A percentile compares a stretch with the other conserved stretches of the same genome.
Conservation (phyloP, 164 flowering plant genomes). For the Warburgia ugandensis region DNA sequence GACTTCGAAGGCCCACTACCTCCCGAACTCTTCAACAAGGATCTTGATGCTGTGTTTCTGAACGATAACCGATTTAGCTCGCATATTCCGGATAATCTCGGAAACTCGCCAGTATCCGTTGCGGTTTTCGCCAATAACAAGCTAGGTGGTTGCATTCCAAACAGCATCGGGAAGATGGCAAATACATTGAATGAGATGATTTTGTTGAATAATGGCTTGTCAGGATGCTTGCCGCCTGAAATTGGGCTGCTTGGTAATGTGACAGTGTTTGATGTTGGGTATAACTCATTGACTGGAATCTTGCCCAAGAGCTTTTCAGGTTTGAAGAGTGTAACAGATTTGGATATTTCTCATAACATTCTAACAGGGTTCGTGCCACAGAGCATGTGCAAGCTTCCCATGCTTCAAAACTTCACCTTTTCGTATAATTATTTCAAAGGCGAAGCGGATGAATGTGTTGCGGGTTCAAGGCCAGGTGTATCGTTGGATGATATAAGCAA, state of each 20-base stretch:
- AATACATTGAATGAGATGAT: conserved; percentile 48
- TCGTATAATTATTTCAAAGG: conserved; percentile 51
- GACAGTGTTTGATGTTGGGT: conserved; percentile 38
- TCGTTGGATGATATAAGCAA: conserved; percentile 35
- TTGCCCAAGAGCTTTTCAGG: conserved; percentile 32
- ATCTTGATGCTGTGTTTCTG: conserved; percentile 58
- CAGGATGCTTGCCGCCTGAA: conserved; percentile 63
- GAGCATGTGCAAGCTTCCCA: conserved; percentile 40
- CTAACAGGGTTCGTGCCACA: conserved; percentile 48
- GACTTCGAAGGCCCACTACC: conserved; percentile 72
- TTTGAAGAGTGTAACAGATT: conserved; percentile 22
- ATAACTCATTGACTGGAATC: conserved; percentile 37
- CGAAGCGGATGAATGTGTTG: conserved; percentile 26
- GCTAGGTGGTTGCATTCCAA: conserved; percentile 65
- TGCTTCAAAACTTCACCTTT: conserved; percentile 39
- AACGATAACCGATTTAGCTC: conserved; percentile 62
- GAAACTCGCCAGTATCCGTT: conserved; percentile 57
- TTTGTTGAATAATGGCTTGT: conserved; percentile 33
- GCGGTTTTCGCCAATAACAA: conserved; percentile 58
- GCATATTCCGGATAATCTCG: conserved; percentile 51
- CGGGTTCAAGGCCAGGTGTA: conserved; percentile 11
- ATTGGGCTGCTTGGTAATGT: conserved; percentile 40
- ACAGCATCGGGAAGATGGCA: conserved; percentile 55
- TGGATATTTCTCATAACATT: conserved; percentile 37
- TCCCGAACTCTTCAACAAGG: conserved; percentile 39